Conservation (phyloP, 1,284 basidiomycete species). For the Afroboletus lepidellus region DNA sequence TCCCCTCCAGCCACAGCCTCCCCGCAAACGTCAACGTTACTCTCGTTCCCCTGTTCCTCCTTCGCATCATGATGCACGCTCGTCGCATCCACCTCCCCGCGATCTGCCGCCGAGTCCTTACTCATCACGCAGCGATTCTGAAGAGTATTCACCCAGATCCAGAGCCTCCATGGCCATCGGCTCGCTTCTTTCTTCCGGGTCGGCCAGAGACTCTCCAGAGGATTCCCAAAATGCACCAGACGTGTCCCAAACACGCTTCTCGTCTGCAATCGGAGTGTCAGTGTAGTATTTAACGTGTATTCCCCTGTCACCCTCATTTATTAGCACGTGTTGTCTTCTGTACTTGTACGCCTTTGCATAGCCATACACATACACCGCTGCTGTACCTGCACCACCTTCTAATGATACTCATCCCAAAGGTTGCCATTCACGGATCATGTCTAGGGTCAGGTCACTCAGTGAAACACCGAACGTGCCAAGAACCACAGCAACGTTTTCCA, state of each 20-base stretch:
- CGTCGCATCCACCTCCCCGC: conserved; percentile 30
- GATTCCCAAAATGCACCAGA: conserved; percentile 27
- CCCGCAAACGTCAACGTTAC: conserved; percentile 48
- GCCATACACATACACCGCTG: conserved; percentile 21
- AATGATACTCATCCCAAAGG: conserved; percentile 16
- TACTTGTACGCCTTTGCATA: conserved; percentile 28
- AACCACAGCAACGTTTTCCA: conserved; percentile 8
- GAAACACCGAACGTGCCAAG: conserved; percentile 11
- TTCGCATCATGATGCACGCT: conserved; percentile 26
- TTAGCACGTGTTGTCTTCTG: conserved; percentile 21
- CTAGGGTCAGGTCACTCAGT: conserved; percentile 12
- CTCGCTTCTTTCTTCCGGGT: conserved; percentile 32
- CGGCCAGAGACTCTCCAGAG: conserved; percentile 28
- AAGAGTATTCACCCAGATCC: conserved; percentile 36
- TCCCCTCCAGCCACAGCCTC: conserved; percentile 23
- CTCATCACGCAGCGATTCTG: conserved; percentile 36
- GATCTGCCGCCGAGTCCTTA: conserved; percentile 37
- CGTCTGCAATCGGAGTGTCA: conserved; percentile 23
- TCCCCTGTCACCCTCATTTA: conserved; percentile 15
- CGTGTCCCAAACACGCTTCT: conserved; percentile 21
- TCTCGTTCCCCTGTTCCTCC: conserved; percentile 35
- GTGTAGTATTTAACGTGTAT: conserved; percentile 12
- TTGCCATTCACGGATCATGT: neutral
- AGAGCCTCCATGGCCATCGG: conserved; percentile 36
- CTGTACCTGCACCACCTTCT: conserved; percentile 21